These are phyloP conservation scores for Populus deltoides DNA, from an alignment of 345 rosid species.

Conservation along the genomic window DNA sequence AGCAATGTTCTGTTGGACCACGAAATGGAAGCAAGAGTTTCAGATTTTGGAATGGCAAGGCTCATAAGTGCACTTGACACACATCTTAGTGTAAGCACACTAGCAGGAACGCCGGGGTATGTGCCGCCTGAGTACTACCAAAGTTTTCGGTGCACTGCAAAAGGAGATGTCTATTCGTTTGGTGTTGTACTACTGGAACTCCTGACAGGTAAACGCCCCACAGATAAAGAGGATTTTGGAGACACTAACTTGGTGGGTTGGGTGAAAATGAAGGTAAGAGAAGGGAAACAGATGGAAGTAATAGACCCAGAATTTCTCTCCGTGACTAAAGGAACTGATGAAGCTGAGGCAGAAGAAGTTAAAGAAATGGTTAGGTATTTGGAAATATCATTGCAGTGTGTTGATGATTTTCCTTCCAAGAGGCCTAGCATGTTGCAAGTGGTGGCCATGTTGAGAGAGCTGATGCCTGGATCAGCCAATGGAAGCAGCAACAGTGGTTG, in stretches of 20 bases:
- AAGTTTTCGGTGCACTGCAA: constrained; percentile 91
- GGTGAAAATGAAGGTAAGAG: constrained; percentile 83
- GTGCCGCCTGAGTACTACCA: constrained; percentile 97
- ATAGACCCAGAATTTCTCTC: constrained; percentile 69
- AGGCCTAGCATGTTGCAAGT: constrained; percentile 90
- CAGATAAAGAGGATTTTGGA: constrained; percentile 96
- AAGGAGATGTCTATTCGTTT: constrained; percentile 88
- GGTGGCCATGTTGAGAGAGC: constrained; percentile 77
- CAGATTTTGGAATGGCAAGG: constrained; percentile 98
- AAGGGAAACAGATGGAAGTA: constrained; percentile 89
- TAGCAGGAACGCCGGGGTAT: constrained; percentile 95
- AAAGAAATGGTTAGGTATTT: constrained; percentile 81
- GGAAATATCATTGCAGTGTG: constrained; percentile 79
- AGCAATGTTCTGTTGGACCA: constrained; percentile 85
- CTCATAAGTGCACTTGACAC: constrained; percentile 93
- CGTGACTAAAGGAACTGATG: constrained; percentile 41
- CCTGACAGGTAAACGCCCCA: constrained; percentile 85
- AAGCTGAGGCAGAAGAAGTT: constrained; percentile 54
- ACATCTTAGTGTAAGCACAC: constrained; percentile 89
- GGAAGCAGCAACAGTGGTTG: constrained; percentile 63
- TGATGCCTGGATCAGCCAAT: constrained; percentile 53
- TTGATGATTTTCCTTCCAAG: constrained; percentile 82
- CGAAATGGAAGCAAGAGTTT: constrained; percentile 94
- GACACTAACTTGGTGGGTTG: constrained; percentile 96
- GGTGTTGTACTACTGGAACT: constrained; percentile 89